Evolutionary conservation across 306 rosid genomes (phyloP).

Genomic region (Medicago ruthenica): DNA sequence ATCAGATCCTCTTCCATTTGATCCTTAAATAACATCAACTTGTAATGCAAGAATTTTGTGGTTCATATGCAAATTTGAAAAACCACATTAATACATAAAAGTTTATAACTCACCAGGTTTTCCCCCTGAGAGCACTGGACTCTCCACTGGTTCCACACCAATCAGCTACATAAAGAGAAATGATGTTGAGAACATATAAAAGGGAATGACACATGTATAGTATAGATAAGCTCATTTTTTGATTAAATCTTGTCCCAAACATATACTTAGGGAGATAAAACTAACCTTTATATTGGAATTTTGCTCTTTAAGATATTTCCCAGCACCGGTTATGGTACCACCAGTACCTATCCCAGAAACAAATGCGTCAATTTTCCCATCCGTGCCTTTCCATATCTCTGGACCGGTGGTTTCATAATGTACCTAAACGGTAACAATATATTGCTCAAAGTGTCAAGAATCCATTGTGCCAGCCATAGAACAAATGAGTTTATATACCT

Average conservation of each 20-base stretch:
- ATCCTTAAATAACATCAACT: slow-evolving; percentile 10
- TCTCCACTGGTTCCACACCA: slow-evolving; percentile 85
- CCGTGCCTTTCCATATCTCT: slow-evolving; percentile 82
- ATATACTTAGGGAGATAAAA: background rate
- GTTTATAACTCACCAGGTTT: slow-evolving; percentile 69
- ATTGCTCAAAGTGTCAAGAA: slow-evolving; percentile 25
- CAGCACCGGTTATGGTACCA: slow-evolving; percentile 83
- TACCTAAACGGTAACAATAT: slow-evolving; percentile 48
- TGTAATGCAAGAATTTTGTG: slow-evolving; percentile 28
- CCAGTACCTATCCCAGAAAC: slow-evolving; percentile 85
- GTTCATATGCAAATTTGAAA: slow-evolving; percentile 8
- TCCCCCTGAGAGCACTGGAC: slow-evolving; percentile 84
- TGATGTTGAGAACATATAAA: slow-evolving; percentile 28
- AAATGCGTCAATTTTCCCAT: slow-evolving; percentile 69
- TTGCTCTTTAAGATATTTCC: slow-evolving; percentile 80
- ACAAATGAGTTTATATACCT: slow-evolving; percentile 51
- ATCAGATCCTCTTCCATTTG: background rate
- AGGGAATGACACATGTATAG: slow-evolving; percentile 22
- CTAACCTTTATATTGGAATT: slow-evolving; percentile 73
- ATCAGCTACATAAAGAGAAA: slow-evolving; percentile 53
- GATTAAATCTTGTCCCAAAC: slow-evolving; percentile 4
- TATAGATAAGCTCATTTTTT: slow-evolving; percentile 21
- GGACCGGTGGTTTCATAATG: slow-evolving; percentile 93
- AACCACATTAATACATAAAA: slow-evolving; percentile 12
- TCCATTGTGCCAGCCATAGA: slow-evolving; percentile 15